phyloP scores from a whole-genome alignment of 1,139 yeast species.

The Eremothecium gossypii region DNA sequence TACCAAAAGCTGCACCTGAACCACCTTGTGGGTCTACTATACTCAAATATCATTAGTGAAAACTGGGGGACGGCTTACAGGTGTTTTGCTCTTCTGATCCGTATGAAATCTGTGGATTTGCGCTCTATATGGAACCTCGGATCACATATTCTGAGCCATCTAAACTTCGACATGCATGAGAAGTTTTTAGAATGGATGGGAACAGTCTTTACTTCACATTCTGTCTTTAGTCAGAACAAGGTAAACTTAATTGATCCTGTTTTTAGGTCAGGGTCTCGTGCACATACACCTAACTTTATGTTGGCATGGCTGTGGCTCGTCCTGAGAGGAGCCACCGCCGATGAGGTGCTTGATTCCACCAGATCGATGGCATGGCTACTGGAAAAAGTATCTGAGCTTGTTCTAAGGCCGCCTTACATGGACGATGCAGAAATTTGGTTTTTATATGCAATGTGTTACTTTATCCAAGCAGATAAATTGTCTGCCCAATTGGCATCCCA shows the following conservation, averaged over 20 bases:
- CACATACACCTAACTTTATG: constrained; percentile 31
- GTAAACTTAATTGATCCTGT: constrained; percentile 26
- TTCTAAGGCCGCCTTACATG: constrained; percentile 27
- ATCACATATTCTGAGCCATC: constrained; percentile 33
- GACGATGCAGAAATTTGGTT: constrained; percentile 29
- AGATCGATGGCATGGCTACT: constrained; percentile 11
- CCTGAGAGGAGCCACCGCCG: constrained; percentile 11
- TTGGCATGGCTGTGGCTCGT: constrained; percentile 32
- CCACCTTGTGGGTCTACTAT: constrained; percentile 28
- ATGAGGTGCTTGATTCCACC: constrained; percentile 9
- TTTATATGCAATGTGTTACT: constrained; percentile 22
- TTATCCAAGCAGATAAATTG: constrained; percentile 22
- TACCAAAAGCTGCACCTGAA: constrained; percentile 22
- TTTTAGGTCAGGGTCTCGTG: constrained; percentile 32
- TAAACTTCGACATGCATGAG: constrained; percentile 11
- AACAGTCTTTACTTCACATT: constrained; percentile 21
- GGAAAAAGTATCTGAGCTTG: constrained; percentile 22
- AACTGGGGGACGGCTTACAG: constrained; percentile 51
- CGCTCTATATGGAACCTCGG: constrained; percentile 55
- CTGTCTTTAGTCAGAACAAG: constrained; percentile 17
- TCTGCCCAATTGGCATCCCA: constrained; percentile 11
- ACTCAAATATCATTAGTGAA: constrained; percentile 34
- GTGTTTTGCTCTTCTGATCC: constrained; percentile 40
- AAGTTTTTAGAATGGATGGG: constrained; percentile 28
- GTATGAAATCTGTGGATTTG: constrained; percentile 43